Evolutionary conservation across 176 grass and related monocot genomes (phyloP).

Genomic region (Musa acuminata): DNA sequence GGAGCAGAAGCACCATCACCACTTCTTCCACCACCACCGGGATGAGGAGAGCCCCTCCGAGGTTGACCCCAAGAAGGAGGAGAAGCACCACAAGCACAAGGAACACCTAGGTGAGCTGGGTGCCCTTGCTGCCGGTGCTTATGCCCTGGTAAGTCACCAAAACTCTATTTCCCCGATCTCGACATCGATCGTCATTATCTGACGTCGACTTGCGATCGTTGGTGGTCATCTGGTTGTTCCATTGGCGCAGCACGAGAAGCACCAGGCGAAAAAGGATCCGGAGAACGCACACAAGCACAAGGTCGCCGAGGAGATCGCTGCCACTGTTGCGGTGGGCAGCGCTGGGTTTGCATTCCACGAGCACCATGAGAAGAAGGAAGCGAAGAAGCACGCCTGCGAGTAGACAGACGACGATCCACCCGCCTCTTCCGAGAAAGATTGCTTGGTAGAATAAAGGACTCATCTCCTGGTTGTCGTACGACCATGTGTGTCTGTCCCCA

Average conservation of each 20-base stretch:
- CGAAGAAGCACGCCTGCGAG: constrained; percentile 24
- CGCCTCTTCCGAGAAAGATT: neutral
- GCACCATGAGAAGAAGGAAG: constrained; percentile 63
- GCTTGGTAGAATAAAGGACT: neutral
- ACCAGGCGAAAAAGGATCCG: constrained; percentile 60
- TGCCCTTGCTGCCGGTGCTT: constrained; percentile 48
- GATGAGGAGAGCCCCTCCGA: constrained; percentile 29
- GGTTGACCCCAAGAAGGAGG: constrained; percentile 15
- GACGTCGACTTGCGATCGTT: neutral
- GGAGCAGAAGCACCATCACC: constrained; percentile 64
- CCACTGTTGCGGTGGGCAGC: constrained; percentile 39
- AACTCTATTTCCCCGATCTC: no score
- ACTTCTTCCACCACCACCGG: constrained; percentile 50
- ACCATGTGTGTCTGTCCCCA: no score
- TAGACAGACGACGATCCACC: constrained; percentile 1
- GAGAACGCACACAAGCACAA: constrained; percentile 45
- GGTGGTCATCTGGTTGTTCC: neutral
- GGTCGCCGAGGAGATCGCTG: constrained; percentile 53
- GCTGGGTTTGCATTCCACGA: constrained; percentile 58
- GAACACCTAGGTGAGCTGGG: constrained; percentile 46
- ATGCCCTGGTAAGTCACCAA: constrained; percentile 32
- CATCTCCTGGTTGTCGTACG: neutral
- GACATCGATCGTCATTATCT: neutral
- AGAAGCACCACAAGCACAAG: constrained; percentile 68
- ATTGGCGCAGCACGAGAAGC: constrained; percentile 57